phyloP scores from a whole-genome alignment of 768 basidiomycete species.

The Boletus speciosus region DNA sequence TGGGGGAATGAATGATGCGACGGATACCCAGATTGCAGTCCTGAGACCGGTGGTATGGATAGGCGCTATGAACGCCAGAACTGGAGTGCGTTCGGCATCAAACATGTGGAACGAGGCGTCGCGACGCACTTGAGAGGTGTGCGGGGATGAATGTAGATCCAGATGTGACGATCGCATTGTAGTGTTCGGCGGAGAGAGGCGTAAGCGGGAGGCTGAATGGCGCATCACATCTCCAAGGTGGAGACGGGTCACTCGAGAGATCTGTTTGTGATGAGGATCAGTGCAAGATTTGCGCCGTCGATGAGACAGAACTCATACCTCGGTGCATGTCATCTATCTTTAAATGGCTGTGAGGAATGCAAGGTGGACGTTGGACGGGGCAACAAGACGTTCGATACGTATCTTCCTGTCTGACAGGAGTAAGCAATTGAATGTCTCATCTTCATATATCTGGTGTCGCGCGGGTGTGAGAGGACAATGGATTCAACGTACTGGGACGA shows the following conservation, averaged over 20 bases:
- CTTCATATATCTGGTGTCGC: background rate
- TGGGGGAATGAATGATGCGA: no score
- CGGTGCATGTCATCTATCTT: conserved; percentile 11
- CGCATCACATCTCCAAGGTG: no score
- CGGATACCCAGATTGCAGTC: conserved; percentile 1
- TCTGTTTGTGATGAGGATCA: background rate
- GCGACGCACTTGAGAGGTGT: conserved; percentile 20
- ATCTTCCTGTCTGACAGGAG: background rate
- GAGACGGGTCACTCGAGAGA: no score
- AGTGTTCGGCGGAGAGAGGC: background rate
- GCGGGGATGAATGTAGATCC: conserved; percentile 1
- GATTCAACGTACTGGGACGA: conserved; percentile 38
- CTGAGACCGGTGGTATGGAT: conserved; percentile 2
- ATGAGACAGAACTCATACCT: background rate
- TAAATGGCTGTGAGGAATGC: conserved; percentile 3
- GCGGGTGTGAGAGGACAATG: background rate
- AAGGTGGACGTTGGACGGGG: conserved; percentile 10
- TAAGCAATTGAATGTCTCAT: background rate
- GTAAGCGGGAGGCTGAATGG: no score
- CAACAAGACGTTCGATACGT: background rate
- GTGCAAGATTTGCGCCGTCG: conserved; percentile 10
- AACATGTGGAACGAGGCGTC: conserved; percentile 18
- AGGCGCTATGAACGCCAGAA: conserved; percentile 17
- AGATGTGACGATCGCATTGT: background rate
- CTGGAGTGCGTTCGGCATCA: background rate